Evolutionary conservation across 805 yeast genomes (phyloP), one percentile per base, ranked within the genome.

Genomic region (Zygoascus flipseniorum): DNA sequence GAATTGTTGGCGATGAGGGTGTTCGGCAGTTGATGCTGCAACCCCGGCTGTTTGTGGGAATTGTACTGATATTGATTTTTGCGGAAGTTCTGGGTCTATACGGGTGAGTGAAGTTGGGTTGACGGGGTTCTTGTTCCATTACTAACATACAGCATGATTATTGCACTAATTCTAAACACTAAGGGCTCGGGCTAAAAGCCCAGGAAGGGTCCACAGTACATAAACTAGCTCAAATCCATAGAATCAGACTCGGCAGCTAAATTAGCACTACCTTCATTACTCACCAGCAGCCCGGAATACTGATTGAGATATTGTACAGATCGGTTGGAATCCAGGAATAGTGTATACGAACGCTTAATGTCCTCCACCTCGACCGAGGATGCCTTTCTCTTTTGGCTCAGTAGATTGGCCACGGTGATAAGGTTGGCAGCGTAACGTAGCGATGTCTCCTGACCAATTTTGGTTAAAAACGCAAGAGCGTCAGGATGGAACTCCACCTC

Each of bases 1-100:
- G 96, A 50, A 84, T 88, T 58, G 96, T 88, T 41, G 96, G 96
- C 43, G 96, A 88, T 65, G 95, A 86, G 64, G 96, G 96, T 59
- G 95, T 88, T 47, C 81, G 96, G 63, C 87, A 85, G 63, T 81
- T 78, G 61, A 85, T 87, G 88, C 88, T 86, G 65, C 95, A 88
- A 70, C 92, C 95, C 49, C 78, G 89, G 65, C 75, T 88, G 57
- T 88, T 88, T 71, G 96, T 88, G 50, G 96, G 96, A 43, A 88
- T 88, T 69, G 92, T 88, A 51, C 79, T 88, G 70, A 89, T 88
- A 64, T 80, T 88, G 64, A 88, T 88, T 80, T 88, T 88, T 65
- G 90, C 95, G 52, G 96, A 88, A 73, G 96, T 88, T 50, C 77
- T 88, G 71, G 96, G 93, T 2, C 74, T 86, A 58, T 86, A 90